Conservation (phyloP, 257 asterid species). For the Solanum appendiculatum region DNA sequence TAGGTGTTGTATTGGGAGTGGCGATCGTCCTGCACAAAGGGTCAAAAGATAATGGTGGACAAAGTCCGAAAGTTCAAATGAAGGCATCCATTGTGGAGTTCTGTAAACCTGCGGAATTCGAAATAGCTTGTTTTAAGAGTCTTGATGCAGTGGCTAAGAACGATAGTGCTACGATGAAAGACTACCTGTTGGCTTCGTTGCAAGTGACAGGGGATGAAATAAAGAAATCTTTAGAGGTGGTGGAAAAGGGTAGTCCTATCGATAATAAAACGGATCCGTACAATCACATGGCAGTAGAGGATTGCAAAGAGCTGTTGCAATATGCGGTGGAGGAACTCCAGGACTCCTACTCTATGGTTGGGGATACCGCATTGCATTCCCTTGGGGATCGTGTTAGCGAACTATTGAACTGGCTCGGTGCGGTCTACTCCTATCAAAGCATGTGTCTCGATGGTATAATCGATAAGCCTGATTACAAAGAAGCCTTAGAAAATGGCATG, state of each 20-base stretch:
- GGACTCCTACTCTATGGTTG: constrained; percentile 27
- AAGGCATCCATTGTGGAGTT: constrained; percentile 31
- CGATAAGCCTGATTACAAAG: constrained; percentile 32
- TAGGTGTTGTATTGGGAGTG: constrained; percentile 49
- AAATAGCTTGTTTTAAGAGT: constrained; percentile 41
- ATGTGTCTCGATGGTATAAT: constrained; percentile 37
- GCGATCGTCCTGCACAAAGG: constrained; percentile 14
- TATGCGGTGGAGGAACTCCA: constrained; percentile 42
- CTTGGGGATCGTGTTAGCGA: constrained; percentile 31
- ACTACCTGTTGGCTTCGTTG: constrained; percentile 39
- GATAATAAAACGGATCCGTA: constrained; percentile 23
- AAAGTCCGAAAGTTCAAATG: constrained; percentile 10
- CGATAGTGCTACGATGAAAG: constrained; percentile 37
- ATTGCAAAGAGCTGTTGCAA: constrained; percentile 51
- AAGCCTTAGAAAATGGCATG: constrained; percentile 31
- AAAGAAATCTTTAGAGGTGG: constrained; percentile 17
- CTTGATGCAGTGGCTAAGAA: constrained; percentile 36
- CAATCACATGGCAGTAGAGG: constrained; percentile 38
- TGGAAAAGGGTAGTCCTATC: constrained; percentile 2
- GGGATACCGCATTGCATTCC: constrained; percentile 21
- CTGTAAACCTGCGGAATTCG: constrained; percentile 39
- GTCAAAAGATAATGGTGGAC: neutral
- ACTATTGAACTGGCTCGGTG: constrained; percentile 48
- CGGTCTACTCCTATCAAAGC: constrained; percentile 34
- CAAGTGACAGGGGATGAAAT: constrained; percentile 34